phyloP scores from a whole-genome alignment of 257 asterid genomes.

The Sherardia arvensis region DNA sequence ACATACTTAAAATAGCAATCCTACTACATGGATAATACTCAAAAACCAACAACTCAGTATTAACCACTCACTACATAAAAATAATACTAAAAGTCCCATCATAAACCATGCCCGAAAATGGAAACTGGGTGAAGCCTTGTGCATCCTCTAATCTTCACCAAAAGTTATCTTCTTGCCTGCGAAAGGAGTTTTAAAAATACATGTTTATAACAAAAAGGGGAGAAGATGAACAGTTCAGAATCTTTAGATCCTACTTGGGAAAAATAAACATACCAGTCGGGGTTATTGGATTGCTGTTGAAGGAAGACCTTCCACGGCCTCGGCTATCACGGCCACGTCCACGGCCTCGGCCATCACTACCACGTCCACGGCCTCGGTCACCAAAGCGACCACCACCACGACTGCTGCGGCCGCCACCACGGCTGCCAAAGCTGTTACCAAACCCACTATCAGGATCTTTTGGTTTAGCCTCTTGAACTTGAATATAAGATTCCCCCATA shows the following conservation, averaged over 20 bases:
- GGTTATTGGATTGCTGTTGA: no score
- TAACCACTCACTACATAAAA: no score
- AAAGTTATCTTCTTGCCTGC: constrained; percentile 41
- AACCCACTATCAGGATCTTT: constrained; percentile 28
- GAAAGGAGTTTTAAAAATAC: no score
- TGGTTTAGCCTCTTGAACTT: constrained; percentile 61
- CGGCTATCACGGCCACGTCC: constrained; percentile 21
- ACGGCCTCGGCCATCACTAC: constrained; percentile 25
- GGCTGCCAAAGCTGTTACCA: constrained; percentile 28
- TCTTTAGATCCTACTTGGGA: neutral
- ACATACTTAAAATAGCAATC: no score
- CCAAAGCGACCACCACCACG: constrained; percentile 14
- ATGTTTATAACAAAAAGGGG: neutral
- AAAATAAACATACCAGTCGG: constrained; percentile 26
- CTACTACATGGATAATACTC: no score
- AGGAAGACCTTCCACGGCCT: no score
- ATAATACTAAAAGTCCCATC: no score
- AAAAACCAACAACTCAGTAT: no score
- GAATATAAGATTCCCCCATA: constrained; percentile 26
- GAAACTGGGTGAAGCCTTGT: no score
- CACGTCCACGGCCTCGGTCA: constrained; percentile 17
- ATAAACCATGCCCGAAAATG: no score
- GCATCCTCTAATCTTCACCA: constrained; percentile 1
- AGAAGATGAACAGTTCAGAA: neutral
- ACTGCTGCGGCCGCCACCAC: constrained; percentile 16